Evolutionary conservation across 2,329 filamentous ascomycete species (phyloP).

Genomic region (Pyricularia sp.): DNA sequence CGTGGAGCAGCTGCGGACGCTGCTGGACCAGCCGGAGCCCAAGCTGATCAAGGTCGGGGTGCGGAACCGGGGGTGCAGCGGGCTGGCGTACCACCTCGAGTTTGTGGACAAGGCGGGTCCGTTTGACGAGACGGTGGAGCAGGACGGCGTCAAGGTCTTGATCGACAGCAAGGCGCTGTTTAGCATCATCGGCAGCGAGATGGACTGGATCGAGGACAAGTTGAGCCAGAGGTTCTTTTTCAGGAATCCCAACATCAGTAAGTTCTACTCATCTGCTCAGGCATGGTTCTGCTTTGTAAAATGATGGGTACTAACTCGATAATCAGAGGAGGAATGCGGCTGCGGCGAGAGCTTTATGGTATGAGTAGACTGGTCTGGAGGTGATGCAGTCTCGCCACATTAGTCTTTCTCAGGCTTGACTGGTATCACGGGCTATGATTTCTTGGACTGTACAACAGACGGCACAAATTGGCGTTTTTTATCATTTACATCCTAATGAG

Average conservation of each 20-base stretch:
- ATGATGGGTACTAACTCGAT: constrained; percentile 18
- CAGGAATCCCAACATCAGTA: constrained; percentile 96
- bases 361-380: constrained; percentile 19
- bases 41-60: constrained; percentile 94
- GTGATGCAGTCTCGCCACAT: neutral
- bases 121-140: constrained; percentile 89
- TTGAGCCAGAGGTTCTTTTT: constrained; percentile 89
- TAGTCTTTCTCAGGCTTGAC: neutral
- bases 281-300: neutral
- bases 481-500: neutral
- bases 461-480: neutral
- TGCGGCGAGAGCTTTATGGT: constrained; percentile 97
- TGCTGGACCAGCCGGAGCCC: constrained; percentile 78
- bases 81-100: constrained; percentile 85
- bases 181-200: constrained; percentile 96
- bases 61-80: constrained; percentile 88
- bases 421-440: neutral
- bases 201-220: constrained; percentile 98
- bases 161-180: constrained; percentile 97
- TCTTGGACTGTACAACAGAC: neutral
- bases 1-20: constrained; percentile 63
- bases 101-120: constrained; percentile 84
- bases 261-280: constrained; percentile 29
- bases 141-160: constrained; percentile 90
- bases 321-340: constrained; percentile 82